phyloP scores from a whole-genome alignment of 306 rosid species.

The Cucurbita argyrosperma region DNA sequence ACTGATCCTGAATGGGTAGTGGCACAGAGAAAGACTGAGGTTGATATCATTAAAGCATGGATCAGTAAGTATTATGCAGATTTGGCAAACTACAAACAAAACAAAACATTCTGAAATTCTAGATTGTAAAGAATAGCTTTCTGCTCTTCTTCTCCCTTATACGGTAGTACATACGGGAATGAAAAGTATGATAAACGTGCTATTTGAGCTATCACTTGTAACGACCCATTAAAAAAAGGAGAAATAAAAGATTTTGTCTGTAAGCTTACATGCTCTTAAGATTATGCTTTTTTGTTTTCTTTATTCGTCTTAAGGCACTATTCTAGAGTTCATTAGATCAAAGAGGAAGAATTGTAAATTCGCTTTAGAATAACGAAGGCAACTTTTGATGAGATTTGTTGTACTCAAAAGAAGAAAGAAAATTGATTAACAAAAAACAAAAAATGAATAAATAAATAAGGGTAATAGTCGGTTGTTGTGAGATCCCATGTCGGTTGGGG shows the following conservation, averaged over 20 bases:
- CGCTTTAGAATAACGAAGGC: neutral
- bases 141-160: neutral
- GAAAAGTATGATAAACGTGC: neutral
- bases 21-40: constrained; percentile 22
- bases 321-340: neutral
- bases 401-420: neutral
- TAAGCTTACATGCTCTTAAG: neutral
- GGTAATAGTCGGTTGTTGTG: neutral
- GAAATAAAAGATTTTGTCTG: neutral
- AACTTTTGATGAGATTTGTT: neutral
- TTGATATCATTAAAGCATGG: constrained; percentile 26
- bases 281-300: neutral
- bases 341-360: neutral
- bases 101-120: neutral
- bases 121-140: neutral
- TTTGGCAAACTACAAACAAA: neutral
- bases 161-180: neutral
- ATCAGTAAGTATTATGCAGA: constrained; percentile 22
- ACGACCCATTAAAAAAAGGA: neutral
- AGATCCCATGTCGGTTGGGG: no score
- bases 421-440: neutral
- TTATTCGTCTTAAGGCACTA: neutral
- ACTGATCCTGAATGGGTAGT: constrained; percentile 42
- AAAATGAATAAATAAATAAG: neutral
- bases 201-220: neutral